Base-by-base conservation (phyloP, 345 rosid species). In the Conringia planisiliqua region DNA sequence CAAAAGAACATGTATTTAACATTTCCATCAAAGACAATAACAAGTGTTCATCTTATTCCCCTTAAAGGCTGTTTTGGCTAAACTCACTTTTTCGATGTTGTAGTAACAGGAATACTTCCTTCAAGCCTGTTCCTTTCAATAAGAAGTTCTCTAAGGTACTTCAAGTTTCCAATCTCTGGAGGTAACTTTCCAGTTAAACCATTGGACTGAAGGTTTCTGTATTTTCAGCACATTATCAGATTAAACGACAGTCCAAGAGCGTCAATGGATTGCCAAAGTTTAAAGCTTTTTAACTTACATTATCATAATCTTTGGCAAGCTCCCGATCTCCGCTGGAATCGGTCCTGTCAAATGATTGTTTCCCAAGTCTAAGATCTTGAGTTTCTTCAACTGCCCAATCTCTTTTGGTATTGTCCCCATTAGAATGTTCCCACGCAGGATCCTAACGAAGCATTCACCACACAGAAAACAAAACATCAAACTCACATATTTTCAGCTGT, bases 141-240 rank as follows among this genome's bases (percentile, higher is more conserved):
- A 62, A 27, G 61, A 79, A 96, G 99, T 73, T 88, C 96, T 83
- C 67, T 70, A 72, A 96, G 96, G 82, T 82, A 18, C 77, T 78
- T 88, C 81, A 92, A 82, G 69, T 89, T 84, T 59, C 97, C 91
- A 54, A 96, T 80, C 82, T 87, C 97, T 42, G 83, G 63, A 62
- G 98, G 99, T 62, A 92, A 43, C 58, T 56, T 80, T 30, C 99
- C 99, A 2, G 85, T 88, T 71, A 96, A 88, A 50, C 97, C 95
- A 82, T 96, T 96, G 66, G 90, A 88, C 84, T 90, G 90, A 68
- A 96, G 95, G 83, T 92, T 88, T 86, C 99, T 96, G 86, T 54
- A 10, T 12, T 36, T 16, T 69, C 14, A 60, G 64, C 14, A 42
- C 47, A 63, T 42, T 22, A 44, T 26, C 1, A 0, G 46, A 74